Evolutionary conservation across 805 yeast species (phyloP), one percentile per base, ranked within the genome.

Genomic region (Yamadazyma olivae): DNA sequence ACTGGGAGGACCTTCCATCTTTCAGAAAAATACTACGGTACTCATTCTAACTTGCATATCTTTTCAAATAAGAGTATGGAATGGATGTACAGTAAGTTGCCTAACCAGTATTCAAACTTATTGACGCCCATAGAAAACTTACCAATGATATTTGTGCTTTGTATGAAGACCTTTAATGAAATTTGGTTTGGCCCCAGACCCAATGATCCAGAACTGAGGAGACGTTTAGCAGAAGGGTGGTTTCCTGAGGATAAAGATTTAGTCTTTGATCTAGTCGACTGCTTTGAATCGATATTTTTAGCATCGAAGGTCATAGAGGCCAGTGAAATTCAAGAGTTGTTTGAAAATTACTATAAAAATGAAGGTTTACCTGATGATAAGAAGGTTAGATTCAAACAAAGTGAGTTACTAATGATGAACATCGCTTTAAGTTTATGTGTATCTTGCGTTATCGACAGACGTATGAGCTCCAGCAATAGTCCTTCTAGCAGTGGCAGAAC

Each of bases 361-460:
- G 7, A 13, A 12, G 7, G 8, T 3, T 19, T 3, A 3, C 12
- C 17, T 17, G 26, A 14, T n/a, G 5, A 16, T 15, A 25, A 26
- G 36, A 28, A 34, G 43, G 17, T 45, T 45, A 27, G 29, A 15
- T 54, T 62, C 34, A 53, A 51, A 34, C 46, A 43, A 15, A 56
- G 67, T 7, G 69, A 66, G 33, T 46, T 59, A 22, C 46, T 66
- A 39, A 45, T 56, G 7, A 64, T 66, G 68, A 53, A 56, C 15
- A 32, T 57, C 18, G 50, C 53, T 0, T 32, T 65, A 21, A 44
- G 58, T 21, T 38, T 66, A 5, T 47, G 59, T 20, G 46, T 58
- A 5, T 38, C 56, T 5, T 45, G 45, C 3, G 49, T 49, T 15
- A 40, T 56, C 21, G 59, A 59, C 33, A 25, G 34, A 21, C 16